Evolutionary conservation across 1,284 basidiomycete genomes (phyloP), one percentile per base, ranked within the genome.

Genomic region (Apiotrichum gracile): DNA sequence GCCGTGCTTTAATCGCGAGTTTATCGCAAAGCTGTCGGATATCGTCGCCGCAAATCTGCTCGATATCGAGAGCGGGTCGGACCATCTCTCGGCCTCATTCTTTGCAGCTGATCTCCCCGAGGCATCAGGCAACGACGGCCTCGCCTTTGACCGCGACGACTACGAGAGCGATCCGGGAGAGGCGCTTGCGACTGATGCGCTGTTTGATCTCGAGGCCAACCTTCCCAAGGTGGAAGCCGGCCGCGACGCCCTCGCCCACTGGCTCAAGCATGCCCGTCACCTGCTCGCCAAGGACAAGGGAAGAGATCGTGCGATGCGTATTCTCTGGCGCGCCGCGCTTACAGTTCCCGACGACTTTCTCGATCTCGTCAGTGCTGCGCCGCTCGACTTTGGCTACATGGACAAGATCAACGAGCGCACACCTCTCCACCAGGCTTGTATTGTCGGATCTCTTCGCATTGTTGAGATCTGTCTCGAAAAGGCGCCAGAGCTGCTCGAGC

Each of bases 351-450:
- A 78, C 8, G 81, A 82, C 33, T 76, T 89, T 42, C 84, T 84
- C 22, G 86, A 91, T 66, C 76, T 88, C 42, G 87, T 93, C 49
- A 75, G 91, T 21, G 84, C 85, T 35, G 78, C 91, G 49, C 81
- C 85, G 0, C 88, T 97, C 67, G 89, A 97, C 75, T 97, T 89
- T 71, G 79, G 80, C 47, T 97, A 91, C 68, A 81, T 97, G 39
- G 96, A 98, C 70, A 92, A 97, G 66, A 98, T 99, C 79, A 98
- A 97, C 70, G 90, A 88, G 31, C 84, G 96, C 27, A 93, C 88
- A 1, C 91, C 90, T 61, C 81, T 98, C n/a, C 96, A 98, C 69
- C 89, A 94, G 70, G 89, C 91, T 3, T 85, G 91, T 12, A 90
- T 92, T 48, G 84, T 86, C 9, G 94, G 94, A 10, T 82, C 84